phyloP scores from a whole-genome alignment of 345 rosid genomes.

The Sonneratia caseolaris region DNA sequence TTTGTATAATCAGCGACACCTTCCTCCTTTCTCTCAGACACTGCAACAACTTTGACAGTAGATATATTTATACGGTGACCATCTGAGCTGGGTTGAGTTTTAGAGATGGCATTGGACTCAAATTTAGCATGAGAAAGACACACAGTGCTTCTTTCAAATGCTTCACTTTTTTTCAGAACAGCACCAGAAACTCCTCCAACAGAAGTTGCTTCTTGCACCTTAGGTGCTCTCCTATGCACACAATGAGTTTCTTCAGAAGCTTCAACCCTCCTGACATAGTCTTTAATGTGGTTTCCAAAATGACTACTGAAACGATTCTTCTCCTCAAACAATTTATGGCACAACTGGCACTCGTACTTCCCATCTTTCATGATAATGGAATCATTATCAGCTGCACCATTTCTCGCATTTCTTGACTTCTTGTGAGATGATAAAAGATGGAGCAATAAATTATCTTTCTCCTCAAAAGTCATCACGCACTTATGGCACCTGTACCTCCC shows the following conservation, averaged over 20 bases:
- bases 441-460: constrained; percentile 29
- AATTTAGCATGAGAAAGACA: background rate
- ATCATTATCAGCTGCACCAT: constrained; percentile 13
- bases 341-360: constrained; percentile 43
- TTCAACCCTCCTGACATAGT: constrained; percentile 27
- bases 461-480: constrained; percentile 27
- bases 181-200: background rate
- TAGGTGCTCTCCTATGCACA: constrained; percentile 1
- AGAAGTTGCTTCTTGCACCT: background rate
- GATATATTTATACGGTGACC: background rate
- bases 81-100: background rate
- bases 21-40: background rate
- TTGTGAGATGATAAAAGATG: constrained; percentile 38
- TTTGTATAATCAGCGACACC: constrained; percentile 5
- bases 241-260: constrained; percentile 15
- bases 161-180: background rate
- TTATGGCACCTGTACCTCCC: constrained; percentile 34
- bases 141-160: background rate
- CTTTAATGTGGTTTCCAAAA: constrained; percentile 37
- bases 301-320: constrained; percentile 29
- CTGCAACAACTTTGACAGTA: background rate
- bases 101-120: background rate
- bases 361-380: constrained; percentile 28
- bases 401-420: constrained; percentile 17
- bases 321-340: constrained; percentile 33